These are phyloP conservation scores for Talaromyces sp. DNA, from an alignment of 2,329 filamentous ascomycete genomes.

Conservation along the genomic window DNA sequence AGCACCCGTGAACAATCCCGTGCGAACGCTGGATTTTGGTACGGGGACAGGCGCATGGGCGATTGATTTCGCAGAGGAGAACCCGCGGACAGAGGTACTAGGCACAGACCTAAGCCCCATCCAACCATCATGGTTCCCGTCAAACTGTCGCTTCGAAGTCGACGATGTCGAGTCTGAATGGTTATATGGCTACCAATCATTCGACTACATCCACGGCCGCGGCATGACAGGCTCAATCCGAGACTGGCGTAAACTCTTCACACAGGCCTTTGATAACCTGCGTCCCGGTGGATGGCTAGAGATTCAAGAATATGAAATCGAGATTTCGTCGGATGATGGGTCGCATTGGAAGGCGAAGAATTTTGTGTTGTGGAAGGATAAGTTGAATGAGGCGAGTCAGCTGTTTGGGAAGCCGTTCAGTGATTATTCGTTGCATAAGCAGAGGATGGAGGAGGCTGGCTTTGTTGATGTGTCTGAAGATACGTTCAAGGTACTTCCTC, in stretches of 20 bases:
- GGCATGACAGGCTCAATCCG: conserved; percentile 38
- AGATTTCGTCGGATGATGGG: conserved; percentile 43
- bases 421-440: conserved; percentile 32
- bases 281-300: conserved; percentile 48
- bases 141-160: conserved; percentile 44
- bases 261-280: conserved; percentile 38
- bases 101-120: conserved; percentile 18
- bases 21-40: conserved; percentile 45
- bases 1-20: conserved; percentile 26
- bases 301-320: conserved; percentile 43
- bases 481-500: conserved; percentile 33
- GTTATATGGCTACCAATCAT: conserved; percentile 30
- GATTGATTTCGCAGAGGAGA: conserved; percentile 25
- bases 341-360: conserved; percentile 28
- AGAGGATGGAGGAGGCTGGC: conserved; percentile 47
- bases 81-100: conserved; percentile 24
- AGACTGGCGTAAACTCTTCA: conserved; percentile 33
- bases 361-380: conserved; percentile 23
- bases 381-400: conserved; percentile 29
- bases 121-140: conserved; percentile 32
- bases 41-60: conserved; percentile 46
- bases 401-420: conserved; percentile 34
- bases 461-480: conserved; percentile 50
- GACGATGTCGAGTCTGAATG: conserved; percentile 27
- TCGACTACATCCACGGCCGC: conserved; percentile 45